Conservation (phyloP, 805 yeast genomes). For the Cyberlindnera xylosilytica region DNA sequence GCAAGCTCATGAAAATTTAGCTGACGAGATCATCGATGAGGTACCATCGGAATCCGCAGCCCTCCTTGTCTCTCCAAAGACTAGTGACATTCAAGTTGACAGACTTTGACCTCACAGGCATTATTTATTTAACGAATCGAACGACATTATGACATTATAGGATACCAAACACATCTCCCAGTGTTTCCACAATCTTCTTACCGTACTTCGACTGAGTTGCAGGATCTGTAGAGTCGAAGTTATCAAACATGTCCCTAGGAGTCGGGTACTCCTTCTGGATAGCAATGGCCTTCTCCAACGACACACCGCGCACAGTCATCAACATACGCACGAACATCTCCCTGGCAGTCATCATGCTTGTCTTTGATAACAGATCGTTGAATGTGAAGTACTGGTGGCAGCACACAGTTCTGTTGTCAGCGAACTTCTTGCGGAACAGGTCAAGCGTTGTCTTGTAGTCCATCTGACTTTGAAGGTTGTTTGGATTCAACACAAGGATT, state of each 20-base stretch:
- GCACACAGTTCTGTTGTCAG: constrained; percentile 31
- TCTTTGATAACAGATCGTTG: constrained; percentile 66
- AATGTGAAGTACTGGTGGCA: constrained; percentile 53
- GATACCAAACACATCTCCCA: constrained; percentile 17
- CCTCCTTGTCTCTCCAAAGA: no score
- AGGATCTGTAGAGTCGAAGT: constrained; percentile 33
- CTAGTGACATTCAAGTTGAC: no score
- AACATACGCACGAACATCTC: constrained; percentile 76
- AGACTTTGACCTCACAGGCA: no score
- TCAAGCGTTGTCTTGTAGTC: constrained; percentile 44
- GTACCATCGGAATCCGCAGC: no score
- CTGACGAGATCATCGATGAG: background rate
- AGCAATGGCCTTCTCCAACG: constrained; percentile 79
- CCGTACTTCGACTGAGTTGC: constrained; percentile 27
- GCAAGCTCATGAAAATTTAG: background rate
- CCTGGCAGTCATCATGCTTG: constrained; percentile 63
- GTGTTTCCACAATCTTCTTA: constrained; percentile 26
- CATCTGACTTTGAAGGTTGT: constrained; percentile 44
- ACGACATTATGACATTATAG: no score
- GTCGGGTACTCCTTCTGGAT: constrained; percentile 73
- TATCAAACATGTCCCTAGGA: constrained; percentile 55
- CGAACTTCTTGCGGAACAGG: constrained; percentile 44
- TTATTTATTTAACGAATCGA: no score
- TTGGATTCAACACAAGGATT: constrained; percentile 51
- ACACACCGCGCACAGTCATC: constrained; percentile 75